Evolutionary conservation across 257 asterid species (phyloP).

Genomic region (Verbascum thapsus): DNA sequence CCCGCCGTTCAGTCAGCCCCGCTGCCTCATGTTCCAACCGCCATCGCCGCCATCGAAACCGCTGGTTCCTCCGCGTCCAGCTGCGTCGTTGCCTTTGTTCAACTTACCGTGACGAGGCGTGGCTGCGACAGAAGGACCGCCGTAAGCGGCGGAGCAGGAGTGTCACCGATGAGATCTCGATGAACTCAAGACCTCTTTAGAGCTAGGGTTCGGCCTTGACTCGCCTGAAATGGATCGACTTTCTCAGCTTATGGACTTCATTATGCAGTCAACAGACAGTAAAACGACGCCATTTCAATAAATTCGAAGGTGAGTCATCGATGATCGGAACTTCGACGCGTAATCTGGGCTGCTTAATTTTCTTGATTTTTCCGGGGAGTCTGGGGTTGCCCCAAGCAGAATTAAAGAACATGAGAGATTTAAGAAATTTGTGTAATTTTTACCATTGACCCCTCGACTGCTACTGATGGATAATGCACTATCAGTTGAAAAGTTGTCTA

Average conservation of each 20-base stretch:
- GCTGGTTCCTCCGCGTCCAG: slow-evolving; percentile 19
- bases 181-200: slow-evolving; percentile 76
- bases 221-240: slow-evolving; percentile 72
- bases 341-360: too few relatives aligned
- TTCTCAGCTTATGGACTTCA: slow-evolving; percentile 74
- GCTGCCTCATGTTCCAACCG: slow-evolving; percentile 33
- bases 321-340: too few relatives aligned
- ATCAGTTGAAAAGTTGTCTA: too few relatives aligned
- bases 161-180: slow-evolving; percentile 81
- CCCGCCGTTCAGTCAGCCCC: slow-evolving; percentile 59
- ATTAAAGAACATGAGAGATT: too few relatives aligned
- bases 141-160: slow-evolving; percentile 50
- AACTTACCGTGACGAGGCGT: slow-evolving; percentile 70
- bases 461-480: too few relatives aligned
- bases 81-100: slow-evolving; percentile 34
- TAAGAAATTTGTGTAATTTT: too few relatives aligned
- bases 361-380: too few relatives aligned
- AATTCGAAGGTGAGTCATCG: too few relatives aligned
- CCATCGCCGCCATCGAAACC: slow-evolving; percentile 28
- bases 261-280: slow-evolving; percentile 58
- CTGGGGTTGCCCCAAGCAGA: too few relatives aligned
- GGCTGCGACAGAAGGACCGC: slow-evolving; percentile 62
- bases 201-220: slow-evolving; percentile 74
- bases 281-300: slow-evolving; percentile 42
- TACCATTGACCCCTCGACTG: too few relatives aligned